Conservation (phyloP, 2,329 filamentous ascomycete species). For the Calonectria hongkongensis region DNA sequence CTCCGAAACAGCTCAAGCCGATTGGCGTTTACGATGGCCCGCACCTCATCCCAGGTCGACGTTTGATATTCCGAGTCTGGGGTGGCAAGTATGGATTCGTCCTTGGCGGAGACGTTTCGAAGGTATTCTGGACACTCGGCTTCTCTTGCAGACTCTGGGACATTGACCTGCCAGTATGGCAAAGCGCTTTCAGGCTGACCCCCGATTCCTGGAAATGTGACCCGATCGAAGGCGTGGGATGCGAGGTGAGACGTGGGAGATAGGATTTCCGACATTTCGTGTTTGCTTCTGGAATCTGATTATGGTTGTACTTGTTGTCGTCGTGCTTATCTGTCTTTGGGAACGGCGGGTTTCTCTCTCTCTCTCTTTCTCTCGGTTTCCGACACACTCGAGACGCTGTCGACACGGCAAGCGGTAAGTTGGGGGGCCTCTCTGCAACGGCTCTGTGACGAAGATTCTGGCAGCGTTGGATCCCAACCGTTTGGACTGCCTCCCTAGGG, state of each 20-base stretch:
- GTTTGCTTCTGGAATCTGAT: neutral
- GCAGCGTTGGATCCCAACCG: slow-evolving; percentile 17
- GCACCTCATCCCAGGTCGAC: slow-evolving; percentile 82
- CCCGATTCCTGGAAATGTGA: slow-evolving; percentile 7
- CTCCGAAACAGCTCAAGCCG: slow-evolving; percentile 86
- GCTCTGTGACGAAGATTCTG: neutral
- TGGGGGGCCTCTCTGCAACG: neutral
- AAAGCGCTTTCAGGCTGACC: slow-evolving; percentile 35
- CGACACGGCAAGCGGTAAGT: neutral
- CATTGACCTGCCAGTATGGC: slow-evolving; percentile 90
- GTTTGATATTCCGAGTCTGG: slow-evolving; percentile 79
- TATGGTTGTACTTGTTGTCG: neutral
- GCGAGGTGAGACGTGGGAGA: slow-evolving; percentile 2
- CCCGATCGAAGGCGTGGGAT: slow-evolving; percentile 12
- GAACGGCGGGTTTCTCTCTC: too few species aligned
- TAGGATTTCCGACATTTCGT: slow-evolving; percentile 18
- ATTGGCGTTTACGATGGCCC: slow-evolving; percentile 77
- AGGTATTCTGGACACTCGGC: slow-evolving; percentile 84
- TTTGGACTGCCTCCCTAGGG: slow-evolving; percentile 6
- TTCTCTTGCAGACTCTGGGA: slow-evolving; percentile 78
- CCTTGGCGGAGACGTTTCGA: slow-evolving; percentile 77
- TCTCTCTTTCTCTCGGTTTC: neutral
- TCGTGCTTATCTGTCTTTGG: neutral
- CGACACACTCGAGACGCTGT: slow-evolving; percentile 1
- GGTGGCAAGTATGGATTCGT: slow-evolving; percentile 80